These are phyloP conservation scores for Penicillium nucicola DNA, from an alignment of 495 filamentous ascomycete genomes.

Conservation along the genomic window DNA sequence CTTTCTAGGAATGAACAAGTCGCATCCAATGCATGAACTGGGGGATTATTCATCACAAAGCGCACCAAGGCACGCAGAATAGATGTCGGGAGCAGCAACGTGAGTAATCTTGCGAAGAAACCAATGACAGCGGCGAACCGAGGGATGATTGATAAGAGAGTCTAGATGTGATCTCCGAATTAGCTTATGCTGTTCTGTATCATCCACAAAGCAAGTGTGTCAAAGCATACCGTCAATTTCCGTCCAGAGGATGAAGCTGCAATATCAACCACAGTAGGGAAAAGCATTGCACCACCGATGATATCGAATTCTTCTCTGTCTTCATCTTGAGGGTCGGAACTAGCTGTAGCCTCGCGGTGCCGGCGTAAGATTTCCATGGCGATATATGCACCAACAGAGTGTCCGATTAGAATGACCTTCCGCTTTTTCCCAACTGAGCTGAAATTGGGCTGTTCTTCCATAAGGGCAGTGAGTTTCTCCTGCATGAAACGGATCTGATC, in stretches of 20 bases:
- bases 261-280: slow-evolving; percentile 76
- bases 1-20: slow-evolving; percentile 64
- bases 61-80: slow-evolving; percentile 43
- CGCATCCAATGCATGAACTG: slow-evolving; percentile 52
- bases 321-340: background rate
- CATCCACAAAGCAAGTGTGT: background rate
- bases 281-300: slow-evolving; percentile 63
- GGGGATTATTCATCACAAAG: slow-evolving; percentile 48
- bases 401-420: slow-evolving; percentile 73
- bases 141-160: slow-evolving; percentile 49
- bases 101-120: slow-evolving; percentile 46
- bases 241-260: slow-evolving; percentile 61
- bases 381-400: slow-evolving; percentile 80
- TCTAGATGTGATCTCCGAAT: slow-evolving; percentile 6
- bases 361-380: slow-evolving; percentile 66
- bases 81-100: slow-evolving; percentile 38
- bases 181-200: background rate
- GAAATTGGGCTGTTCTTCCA: background rate
- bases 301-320: slow-evolving; percentile 39
- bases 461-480: slow-evolving; percentile 23
- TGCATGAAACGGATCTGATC: slow-evolving; percentile 58
- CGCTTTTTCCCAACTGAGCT: slow-evolving; percentile 7
- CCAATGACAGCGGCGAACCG: slow-evolving; percentile 53
- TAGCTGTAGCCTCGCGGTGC: slow-evolving; percentile 29
- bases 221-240: slow-evolving; percentile 47